Conservation (phyloP, 352 stramenopile species). For the Pythium guiyangense region DNA sequence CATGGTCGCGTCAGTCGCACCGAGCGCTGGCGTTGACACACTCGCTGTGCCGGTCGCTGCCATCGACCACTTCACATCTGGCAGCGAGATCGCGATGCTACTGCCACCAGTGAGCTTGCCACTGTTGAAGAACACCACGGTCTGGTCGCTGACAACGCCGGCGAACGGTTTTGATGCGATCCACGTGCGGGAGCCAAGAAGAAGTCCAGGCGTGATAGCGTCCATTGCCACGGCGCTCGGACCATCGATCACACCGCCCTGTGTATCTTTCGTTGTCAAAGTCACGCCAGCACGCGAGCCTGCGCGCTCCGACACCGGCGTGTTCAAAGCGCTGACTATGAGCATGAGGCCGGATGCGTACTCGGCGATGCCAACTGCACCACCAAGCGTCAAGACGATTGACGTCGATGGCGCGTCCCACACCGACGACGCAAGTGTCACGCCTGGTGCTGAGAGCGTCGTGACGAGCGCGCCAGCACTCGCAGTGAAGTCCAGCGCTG, state of each 20-base stretch:
- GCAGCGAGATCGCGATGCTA: conserved; percentile 38
- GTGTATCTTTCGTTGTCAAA: conserved; percentile 37
- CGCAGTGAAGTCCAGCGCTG: conserved; percentile 31
- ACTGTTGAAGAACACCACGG: conserved; percentile 36
- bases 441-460: not conserved
- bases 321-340: conserved; percentile 32
- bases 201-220: conserved; percentile 30
- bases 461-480: conserved; percentile 6
- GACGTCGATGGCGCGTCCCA: conserved; percentile 21
- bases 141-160: conserved; percentile 46
- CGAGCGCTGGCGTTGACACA: conserved; percentile 32
- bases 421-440: conserved; percentile 3
- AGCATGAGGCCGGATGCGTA: conserved; percentile 27
- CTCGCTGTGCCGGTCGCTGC: conserved; percentile 16
- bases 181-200: conserved; percentile 50
- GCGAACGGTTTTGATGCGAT: conserved; percentile 27
- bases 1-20: conserved; percentile 14
- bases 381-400: conserved; percentile 18
- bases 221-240: conserved; percentile 38
- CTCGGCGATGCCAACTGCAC: conserved; percentile 19
- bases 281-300: conserved; percentile 15
- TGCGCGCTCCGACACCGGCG: conserved; percentile 31
- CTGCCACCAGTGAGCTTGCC: conserved; percentile 32
- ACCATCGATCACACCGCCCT: conserved; percentile 43
- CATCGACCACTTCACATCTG: conserved; percentile 36